phyloP scores from a whole-genome alignment of 306 rosid species.

The Lupinus albus region DNA sequence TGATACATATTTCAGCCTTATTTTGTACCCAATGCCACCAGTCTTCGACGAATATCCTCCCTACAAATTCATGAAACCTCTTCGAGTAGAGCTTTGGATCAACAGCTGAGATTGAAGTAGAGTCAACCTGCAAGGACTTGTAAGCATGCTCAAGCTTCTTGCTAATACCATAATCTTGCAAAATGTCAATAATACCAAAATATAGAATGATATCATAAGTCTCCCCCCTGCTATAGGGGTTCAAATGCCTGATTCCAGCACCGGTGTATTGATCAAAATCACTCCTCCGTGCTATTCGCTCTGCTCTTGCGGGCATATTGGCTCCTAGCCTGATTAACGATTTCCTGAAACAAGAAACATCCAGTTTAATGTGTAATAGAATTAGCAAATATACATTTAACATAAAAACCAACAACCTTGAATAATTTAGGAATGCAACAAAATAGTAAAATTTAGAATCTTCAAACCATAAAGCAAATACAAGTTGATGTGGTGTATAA shows the following conservation, averaged over 20 bases:
- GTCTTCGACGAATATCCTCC: slow-evolving; percentile 85
- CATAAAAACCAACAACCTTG: slow-evolving; percentile 8
- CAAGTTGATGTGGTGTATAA: slow-evolving; percentile 11
- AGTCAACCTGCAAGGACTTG: slow-evolving; percentile 90
- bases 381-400: slow-evolving; percentile 4
- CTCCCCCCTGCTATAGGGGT: slow-evolving; percentile 79
- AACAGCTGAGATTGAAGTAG: slow-evolving; percentile 89
- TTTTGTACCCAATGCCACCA: slow-evolving; percentile 46
- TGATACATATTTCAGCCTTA: slow-evolving; percentile 19
- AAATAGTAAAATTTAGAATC: slow-evolving; percentile 26
- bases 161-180: slow-evolving; percentile 96
- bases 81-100: slow-evolving; percentile 98
- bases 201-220: slow-evolving; percentile 79
- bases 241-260: slow-evolving; percentile 75
- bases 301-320: slow-evolving; percentile 98
- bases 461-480: slow-evolving; percentile 10
- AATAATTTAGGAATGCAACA: slow-evolving; percentile 8
- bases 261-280: slow-evolving; percentile 85
- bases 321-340: slow-evolving; percentile 93
- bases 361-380: slow-evolving; percentile 10
- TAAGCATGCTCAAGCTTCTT: slow-evolving; percentile 96
- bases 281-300: slow-evolving; percentile 78
- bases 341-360: slow-evolving; percentile 62
- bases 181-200: slow-evolving; percentile 92
- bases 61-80: slow-evolving; percentile 84